Evolutionary conservation across 2,329 filamentous ascomycete species (phyloP).

Genomic region (Fusarium sp.): DNA sequence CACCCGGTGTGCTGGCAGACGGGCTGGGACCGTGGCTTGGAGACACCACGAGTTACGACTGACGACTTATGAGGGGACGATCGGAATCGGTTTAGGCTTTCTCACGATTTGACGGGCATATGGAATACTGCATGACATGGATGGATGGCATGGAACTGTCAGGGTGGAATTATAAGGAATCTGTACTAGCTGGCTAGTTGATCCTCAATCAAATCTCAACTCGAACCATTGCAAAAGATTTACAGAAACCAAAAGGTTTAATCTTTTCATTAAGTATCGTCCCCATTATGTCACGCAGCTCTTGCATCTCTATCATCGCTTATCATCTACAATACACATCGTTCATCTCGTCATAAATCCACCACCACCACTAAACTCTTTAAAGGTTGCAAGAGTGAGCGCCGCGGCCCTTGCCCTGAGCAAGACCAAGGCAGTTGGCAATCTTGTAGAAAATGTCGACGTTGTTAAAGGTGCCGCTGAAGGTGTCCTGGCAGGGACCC

Average conservation of each 20-base stretch:
- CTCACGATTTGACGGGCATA: not conserved
- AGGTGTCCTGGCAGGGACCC: slow-evolving; percentile 82
- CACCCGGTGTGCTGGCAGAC: not conserved
- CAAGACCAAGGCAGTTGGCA: slow-evolving; percentile 73
- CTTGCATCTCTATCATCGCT: slow-evolving; percentile 26
- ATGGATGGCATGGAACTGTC: not conserved
- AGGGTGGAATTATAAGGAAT: not conserved
- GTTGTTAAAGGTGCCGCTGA: slow-evolving; percentile 77
- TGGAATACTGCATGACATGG: not conserved
- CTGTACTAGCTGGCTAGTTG: slow-evolving; percentile 10
- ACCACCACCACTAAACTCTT: not conserved
- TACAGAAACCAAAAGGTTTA: not conserved
- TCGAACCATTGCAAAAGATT: not conserved
- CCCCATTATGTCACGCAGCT: slow-evolving; percentile 22
- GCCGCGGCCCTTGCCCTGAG: slow-evolving; percentile 40
- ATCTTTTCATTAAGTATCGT: slow-evolving; percentile 11
- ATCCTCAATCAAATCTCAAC: not conserved
- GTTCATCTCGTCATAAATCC: slow-evolving; percentile 38
- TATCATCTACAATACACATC: slow-evolving; percentile 26
- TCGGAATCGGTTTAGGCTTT: slow-evolving; percentile 13
- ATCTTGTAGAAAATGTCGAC: slow-evolving; percentile 83
- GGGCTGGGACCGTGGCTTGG: not conserved
- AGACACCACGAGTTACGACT: not conserved
- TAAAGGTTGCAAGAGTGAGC: slow-evolving; percentile 37
- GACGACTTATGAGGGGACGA: slow-evolving; percentile 5